Percentiles rank a stretch among this genome's conserved stretches.
Conservation (phyloP, 169 alveolate genomes). For the Eimeria acervulina region DNA sequence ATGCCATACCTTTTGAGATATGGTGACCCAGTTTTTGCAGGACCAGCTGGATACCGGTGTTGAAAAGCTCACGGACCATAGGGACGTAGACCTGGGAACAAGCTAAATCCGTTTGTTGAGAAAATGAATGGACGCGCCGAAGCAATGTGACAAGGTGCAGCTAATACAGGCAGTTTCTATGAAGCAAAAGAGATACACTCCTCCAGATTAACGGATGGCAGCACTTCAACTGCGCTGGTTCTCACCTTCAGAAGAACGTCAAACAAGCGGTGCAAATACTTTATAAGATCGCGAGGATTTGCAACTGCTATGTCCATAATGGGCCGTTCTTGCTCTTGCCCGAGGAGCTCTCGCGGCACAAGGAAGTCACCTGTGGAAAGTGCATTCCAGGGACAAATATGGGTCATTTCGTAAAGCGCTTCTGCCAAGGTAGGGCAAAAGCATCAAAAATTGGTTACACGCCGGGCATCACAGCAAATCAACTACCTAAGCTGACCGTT, state of each 20-base stretch:
- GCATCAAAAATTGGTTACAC: neutral
- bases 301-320: slow-evolving; percentile 63
- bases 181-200: neutral
- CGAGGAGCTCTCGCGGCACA: slow-evolving; percentile 52
- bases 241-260: slow-evolving; percentile 54
- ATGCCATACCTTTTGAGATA: slow-evolving; percentile 14
- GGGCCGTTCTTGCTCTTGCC: neutral
- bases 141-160: neutral
- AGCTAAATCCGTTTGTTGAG: neutral
- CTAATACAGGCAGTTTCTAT: neutral
- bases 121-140: neutral
- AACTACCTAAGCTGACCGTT: slow-evolving; percentile 37
- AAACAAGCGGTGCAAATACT: slow-evolving; percentile 58
- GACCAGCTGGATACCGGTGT: slow-evolving; percentile 55
- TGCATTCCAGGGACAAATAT: neutral
- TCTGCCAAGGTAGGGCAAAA: neutral
- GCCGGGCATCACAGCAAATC: neutral
- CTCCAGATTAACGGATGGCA: neutral
- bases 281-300: slow-evolving; percentile 51
- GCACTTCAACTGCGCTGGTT: neutral
- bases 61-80: slow-evolving; percentile 61
- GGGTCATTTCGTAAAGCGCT: neutral
- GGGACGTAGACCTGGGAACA: slow-evolving; percentile 66
- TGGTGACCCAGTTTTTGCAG: slow-evolving; percentile 56
- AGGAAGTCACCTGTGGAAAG: slow-evolving; percentile 61